phyloP scores from a whole-genome alignment of 2,329 filamentous ascomycete species.

The Fusarium circinatum region DNA sequence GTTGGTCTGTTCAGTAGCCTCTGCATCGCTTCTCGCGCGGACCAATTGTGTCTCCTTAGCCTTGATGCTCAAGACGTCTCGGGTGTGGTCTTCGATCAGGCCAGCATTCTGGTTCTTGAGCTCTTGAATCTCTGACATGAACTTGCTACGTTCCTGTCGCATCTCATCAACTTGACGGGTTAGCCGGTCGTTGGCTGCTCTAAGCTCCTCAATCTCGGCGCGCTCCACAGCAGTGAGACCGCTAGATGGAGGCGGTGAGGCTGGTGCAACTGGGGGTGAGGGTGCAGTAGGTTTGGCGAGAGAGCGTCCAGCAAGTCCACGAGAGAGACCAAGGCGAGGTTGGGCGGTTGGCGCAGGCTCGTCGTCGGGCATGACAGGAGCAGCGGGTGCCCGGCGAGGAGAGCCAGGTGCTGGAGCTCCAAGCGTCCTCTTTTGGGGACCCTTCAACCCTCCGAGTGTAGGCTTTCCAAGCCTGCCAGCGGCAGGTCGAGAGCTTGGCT shows the following conservation, averaged over 20 bases:
- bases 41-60: constrained; percentile 98
- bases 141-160: constrained; percentile 81
- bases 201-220: constrained; percentile 91
- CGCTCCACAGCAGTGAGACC: constrained; percentile 83
- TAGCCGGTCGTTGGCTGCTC: constrained; percentile 83
- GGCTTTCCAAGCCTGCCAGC: constrained; percentile 65
- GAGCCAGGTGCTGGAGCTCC: constrained; percentile 64
- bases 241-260: constrained; percentile 68
- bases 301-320: constrained; percentile 86
- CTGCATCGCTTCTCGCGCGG: constrained; percentile 87
- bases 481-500: constrained; percentile 64
- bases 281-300: constrained; percentile 77
- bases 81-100: constrained; percentile 95
- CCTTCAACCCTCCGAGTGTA: constrained; percentile 67
- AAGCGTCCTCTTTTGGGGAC: constrained; percentile 66
- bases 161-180: constrained; percentile 81
- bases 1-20: constrained; percentile 86
- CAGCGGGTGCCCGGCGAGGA: constrained; percentile 60
- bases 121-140: constrained; percentile 89
- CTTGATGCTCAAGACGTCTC: constrained; percentile 95
- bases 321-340: constrained; percentile 73
- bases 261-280: constrained; percentile 60
- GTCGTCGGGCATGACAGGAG: constrained; percentile 66
- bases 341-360: constrained; percentile 68
- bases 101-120: constrained; percentile 97